Evolutionary conservation across 768 basidiomycete species (phyloP).

Genomic region (Rhodotorula sphaerocarpa): DNA sequence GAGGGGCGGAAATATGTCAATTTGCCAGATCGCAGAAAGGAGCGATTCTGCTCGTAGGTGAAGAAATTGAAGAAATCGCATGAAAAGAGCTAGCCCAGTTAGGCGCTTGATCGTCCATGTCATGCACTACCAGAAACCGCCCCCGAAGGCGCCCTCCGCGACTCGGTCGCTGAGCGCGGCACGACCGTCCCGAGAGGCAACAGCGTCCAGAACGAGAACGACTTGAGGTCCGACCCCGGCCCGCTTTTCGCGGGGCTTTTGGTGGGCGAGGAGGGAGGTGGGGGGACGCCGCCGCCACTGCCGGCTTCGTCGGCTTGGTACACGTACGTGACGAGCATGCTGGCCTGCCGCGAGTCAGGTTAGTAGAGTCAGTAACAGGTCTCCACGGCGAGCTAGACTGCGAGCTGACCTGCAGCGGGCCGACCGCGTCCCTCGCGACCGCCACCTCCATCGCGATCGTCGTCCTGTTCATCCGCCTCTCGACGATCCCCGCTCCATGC

Average conservation of each 20-base stretch:
- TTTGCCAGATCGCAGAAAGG: too few species aligned
- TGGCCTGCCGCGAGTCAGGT: conserved; percentile 57
- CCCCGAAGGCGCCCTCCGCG: conserved; percentile 17
- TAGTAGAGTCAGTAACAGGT: neutral
- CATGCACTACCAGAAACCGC: too few species aligned
- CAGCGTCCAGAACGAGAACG: conserved; percentile 77
- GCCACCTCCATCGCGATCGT: conserved; percentile 81
- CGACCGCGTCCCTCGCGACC: conserved; percentile 67
- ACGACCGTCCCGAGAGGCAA: conserved; percentile 27
- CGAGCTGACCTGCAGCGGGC: conserved; percentile 65
- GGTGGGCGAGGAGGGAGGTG: conserved; percentile 43
- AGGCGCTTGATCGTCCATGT: too few species aligned
- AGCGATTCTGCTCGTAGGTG: too few species aligned
- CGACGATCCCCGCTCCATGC: conserved; percentile 67
- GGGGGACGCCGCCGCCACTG: neutral
- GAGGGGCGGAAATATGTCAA: too few species aligned
- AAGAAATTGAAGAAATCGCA: too few species aligned
- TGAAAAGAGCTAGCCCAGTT: too few species aligned
- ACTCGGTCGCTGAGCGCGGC: conserved; percentile 12
- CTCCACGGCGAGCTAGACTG: neutral
- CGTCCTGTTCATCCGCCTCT: conserved; percentile 81
- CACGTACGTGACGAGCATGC: conserved; percentile 86
- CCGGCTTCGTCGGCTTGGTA: conserved; percentile 73
- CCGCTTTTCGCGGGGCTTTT: conserved; percentile 19
- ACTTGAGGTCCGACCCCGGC: conserved; percentile 25